Conservation (phyloP, 208 protist genomes). For the Trypanosoma brucei region DNA sequence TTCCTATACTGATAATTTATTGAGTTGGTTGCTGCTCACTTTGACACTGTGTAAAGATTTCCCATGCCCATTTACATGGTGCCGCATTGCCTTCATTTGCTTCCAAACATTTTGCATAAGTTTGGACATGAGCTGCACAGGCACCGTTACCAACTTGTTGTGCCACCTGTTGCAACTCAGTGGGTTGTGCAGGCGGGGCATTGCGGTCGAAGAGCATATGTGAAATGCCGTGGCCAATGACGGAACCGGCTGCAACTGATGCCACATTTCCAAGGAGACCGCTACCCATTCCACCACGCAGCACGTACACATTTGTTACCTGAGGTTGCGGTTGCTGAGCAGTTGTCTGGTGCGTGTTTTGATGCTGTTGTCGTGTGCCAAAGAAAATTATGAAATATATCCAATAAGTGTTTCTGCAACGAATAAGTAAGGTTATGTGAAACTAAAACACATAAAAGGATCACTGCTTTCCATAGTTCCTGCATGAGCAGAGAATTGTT, state of each 20-base stretch:
- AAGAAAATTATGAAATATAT: too few species aligned
- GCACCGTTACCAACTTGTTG: conserved; percentile 51
- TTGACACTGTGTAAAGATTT: conserved; percentile 83
- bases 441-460: too few species aligned
- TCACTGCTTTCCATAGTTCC: too few species aligned
- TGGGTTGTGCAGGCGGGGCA: conserved; percentile 65
- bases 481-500: too few species aligned
- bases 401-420: too few species aligned
- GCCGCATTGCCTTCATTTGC: conserved; percentile 50
- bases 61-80: conserved; percentile 86
- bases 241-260: conserved; percentile 74
- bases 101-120: conserved; percentile 85
- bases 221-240: conserved; percentile 84
- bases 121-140: conserved; percentile 60
- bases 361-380: not conserved
- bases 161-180: conserved; percentile 78
- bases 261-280: conserved; percentile 83
- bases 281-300: conserved; percentile 43
- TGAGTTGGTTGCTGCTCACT: conserved; percentile 22
- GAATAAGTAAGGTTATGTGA: too few species aligned
- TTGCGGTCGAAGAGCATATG: conserved; percentile 76
- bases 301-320: conserved; percentile 78
- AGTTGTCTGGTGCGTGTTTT: conserved; percentile 8
- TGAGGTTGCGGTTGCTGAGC: conserved; percentile 24
- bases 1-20: conserved; percentile 3